These are phyloP conservation scores for Primulina huaijiensis DNA, from an alignment of 257 asterid genomes.

Conservation along the genomic window DNA sequence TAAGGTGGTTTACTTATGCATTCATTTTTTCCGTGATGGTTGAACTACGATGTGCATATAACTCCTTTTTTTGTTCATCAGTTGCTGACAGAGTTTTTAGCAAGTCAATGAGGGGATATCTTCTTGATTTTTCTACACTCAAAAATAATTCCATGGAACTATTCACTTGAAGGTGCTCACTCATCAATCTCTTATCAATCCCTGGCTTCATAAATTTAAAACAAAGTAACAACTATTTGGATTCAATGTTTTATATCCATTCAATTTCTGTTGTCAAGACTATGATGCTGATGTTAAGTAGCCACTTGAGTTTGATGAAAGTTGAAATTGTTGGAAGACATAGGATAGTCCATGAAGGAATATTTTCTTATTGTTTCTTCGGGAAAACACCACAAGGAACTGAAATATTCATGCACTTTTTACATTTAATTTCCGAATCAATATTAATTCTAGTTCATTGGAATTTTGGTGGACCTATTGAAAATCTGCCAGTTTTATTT, in stretches of 20 bases:
- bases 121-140: not conserved
- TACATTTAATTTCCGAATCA: not conserved
- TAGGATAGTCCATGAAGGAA: not conserved
- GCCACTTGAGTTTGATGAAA: not conserved
- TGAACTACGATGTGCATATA: not conserved
- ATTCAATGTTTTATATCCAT: not conserved
- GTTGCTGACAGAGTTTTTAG: not conserved
- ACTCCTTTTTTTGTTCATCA: not conserved
- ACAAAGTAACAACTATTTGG: not conserved
- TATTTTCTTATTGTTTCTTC: not conserved
- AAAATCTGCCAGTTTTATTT: constrained; percentile 23
- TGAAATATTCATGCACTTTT: not conserved
- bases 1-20: constrained; percentile 1
- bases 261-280: not conserved
- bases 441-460: too few species aligned
- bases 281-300: not conserved
- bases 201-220: not conserved
- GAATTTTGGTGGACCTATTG: not conserved
- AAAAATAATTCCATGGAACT: not conserved
- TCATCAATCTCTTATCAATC: not conserved
- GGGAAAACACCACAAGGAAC: not conserved
- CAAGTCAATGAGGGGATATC: not conserved
- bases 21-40: not conserved
- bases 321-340: not conserved
- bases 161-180: not conserved